Evolutionary conservation across 805 yeast genomes (phyloP).

Genomic region (Wickerhamomyces pijperi): DNA sequence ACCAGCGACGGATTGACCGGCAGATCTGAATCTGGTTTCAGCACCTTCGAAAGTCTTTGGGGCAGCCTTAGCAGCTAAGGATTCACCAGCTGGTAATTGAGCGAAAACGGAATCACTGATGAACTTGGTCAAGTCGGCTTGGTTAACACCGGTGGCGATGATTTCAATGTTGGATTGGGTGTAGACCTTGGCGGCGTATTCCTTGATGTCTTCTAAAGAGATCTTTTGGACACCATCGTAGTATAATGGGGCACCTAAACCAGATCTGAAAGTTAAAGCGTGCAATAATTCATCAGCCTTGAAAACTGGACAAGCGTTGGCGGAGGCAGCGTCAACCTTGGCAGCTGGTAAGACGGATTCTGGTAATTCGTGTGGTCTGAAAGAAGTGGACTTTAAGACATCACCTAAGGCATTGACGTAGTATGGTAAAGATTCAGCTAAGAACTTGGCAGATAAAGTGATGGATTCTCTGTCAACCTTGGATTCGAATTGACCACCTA

Average conservation of each 20-base stretch:
- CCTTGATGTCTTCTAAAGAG: slow-evolving; percentile 52
- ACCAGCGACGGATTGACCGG: slow-evolving; percentile 61
- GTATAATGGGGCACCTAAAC: slow-evolving; percentile 75
- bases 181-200: slow-evolving; percentile 58
- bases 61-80: slow-evolving; percentile 27
- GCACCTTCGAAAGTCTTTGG: slow-evolving; percentile 49
- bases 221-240: slow-evolving; percentile 55
- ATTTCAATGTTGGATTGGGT: slow-evolving; percentile 61
- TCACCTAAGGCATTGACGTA: slow-evolving; percentile 79
- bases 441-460: slow-evolving; percentile 69
- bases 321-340: slow-evolving; percentile 45
- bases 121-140: slow-evolving; percentile 57
- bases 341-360: slow-evolving; percentile 82
- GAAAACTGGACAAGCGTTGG: slow-evolving; percentile 38
- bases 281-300: slow-evolving; percentile 72
- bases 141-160: slow-evolving; percentile 62
- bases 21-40: slow-evolving; percentile 53
- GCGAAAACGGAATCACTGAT: slow-evolving; percentile 56
- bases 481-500: slow-evolving; percentile 74
- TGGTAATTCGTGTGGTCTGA: slow-evolving; percentile 70
- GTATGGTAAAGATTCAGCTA: slow-evolving; percentile 83
- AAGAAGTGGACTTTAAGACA: slow-evolving; percentile 57
- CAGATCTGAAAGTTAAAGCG: slow-evolving; percentile 72
- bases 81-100: slow-evolving; percentile 50
- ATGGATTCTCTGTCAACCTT: slow-evolving; percentile 75